These are phyloP conservation scores for Angomonas ambiguus DNA, from an alignment of 208 protist genomes.

Conservation along the genomic window DNA sequence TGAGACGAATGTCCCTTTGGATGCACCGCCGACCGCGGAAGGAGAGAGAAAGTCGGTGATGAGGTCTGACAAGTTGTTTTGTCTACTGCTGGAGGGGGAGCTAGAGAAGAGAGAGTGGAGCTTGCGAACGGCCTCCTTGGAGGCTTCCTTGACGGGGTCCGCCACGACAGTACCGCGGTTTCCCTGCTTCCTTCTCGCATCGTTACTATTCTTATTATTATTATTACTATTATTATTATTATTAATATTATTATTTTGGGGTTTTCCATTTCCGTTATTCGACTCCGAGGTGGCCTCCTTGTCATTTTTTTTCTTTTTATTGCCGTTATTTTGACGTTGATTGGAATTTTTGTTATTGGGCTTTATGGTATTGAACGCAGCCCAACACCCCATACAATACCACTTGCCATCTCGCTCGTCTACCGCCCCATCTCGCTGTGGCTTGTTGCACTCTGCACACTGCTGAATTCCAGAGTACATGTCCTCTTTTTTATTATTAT, in stretches of 20 bases:
- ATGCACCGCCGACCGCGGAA: slow-evolving; percentile 19
- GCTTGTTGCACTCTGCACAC: slow-evolving; percentile 49
- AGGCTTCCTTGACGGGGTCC: neutral
- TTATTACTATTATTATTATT: neutral
- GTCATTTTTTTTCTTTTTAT: neutral
- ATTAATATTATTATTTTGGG: neutral
- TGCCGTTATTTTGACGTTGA: slow-evolving; percentile 6
- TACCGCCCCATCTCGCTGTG: slow-evolving; percentile 43
- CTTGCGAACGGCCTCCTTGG: slow-evolving; percentile 1
- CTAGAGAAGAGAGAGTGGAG: neutral
- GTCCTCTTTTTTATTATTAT: neutral
- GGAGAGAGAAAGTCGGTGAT: slow-evolving; percentile 33
- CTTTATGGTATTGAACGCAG: slow-evolving; percentile 24
- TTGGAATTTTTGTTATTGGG: slow-evolving; percentile 3
- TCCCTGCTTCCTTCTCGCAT: neutral
- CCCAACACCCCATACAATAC: slow-evolving; percentile 66
- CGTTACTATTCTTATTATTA: neutral
- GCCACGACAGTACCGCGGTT: neutral
- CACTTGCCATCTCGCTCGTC: slow-evolving; percentile 39
- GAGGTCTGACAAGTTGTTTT: slow-evolving; percentile 13
- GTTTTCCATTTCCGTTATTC: neutral
- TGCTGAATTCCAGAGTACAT: slow-evolving; percentile 27
- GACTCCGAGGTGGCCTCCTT: neutral
- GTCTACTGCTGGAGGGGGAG: neutral
- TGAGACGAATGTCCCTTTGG: slow-evolving; percentile 51